Evolutionary conservation across 352 stramenopile species (phyloP), one percentile per base, ranked within the genome.

Genomic region (Pythium sukuiense): DNA sequence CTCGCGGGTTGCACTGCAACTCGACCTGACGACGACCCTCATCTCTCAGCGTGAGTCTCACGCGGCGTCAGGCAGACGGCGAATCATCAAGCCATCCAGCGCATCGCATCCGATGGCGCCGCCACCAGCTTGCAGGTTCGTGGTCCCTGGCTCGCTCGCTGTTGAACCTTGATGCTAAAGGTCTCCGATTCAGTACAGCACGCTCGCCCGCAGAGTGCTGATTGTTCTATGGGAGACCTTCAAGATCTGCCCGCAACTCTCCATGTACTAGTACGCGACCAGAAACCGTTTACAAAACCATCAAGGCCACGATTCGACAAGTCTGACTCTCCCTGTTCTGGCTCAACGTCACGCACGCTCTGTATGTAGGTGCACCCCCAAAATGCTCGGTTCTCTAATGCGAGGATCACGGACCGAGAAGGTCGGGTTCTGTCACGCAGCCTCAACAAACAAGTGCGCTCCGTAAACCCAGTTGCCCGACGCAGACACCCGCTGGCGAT

Each of bases 31-130:
- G 39, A 48, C 39, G 39, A 48, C n/a, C n/a, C n/a, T n/a, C n/a
- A n/a, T n/a, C n/a, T n/a, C n/a, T n/a, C n/a, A n/a, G n/a, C 4
- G 35, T 3, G 35, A 41, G 11, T 2, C 8, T 14, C 35, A 41
- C n/a, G n/a, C 8, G 2, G 6, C 35, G 39, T 48, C 39, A 48
- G 39, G 3, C 39, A 48, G 39, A 24, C 14, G 12, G 14, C 39
- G 39, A 48, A 48, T 48, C 39, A n/a, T 48, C 39, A 48, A 48
- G 39, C 39, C 39, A 48, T 48, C 39, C 35, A 41, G 6, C 35
- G 35, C 35, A 41, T 41, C 35, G 35, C 35, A 16, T 41, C 35
- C n/a, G n/a, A n/a, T 41, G 6, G 35, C 35, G 35, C 35, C 32
- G 32, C n/a, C n/a, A n/a, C n/a, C n/a, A n/a, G n/a, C n/a, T n/a